Evolutionary conservation across 2,329 filamentous ascomycete genomes (phyloP), one percentile per base, ranked within the genome.

Genomic region (Fusarium graminum): DNA sequence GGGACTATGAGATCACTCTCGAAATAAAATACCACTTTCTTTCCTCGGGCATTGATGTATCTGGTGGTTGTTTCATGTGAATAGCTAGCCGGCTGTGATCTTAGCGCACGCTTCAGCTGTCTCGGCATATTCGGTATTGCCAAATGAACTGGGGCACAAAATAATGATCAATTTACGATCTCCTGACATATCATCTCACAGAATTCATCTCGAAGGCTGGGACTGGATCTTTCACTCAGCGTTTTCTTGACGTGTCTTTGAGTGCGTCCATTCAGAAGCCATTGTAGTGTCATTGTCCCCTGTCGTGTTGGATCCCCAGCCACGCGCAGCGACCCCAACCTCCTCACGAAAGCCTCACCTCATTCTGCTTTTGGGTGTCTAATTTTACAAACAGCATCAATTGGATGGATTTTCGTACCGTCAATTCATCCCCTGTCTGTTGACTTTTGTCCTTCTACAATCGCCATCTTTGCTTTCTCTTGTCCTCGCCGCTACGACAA

Each of bases 1-100:
- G 52, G 67, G 68, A 69, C 32, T 54, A 40, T 65, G 71, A 72
- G 71, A 73, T 68, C 69, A 66, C 71, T 73, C 71, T 73, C 71
- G 66, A 65, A 68, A 72, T 63, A 61, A 67, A 72, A 69, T 55
- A 61, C 68, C 63, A 61, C 53, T 63, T 72, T 71, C 61, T 70
- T 71, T 56, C n/a, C 41, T 42, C 42, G 30, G 41, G 36, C 19
- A n/a, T 28, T 59, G 7, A 17, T n/a, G 16, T 36, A 36, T 17
- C 13, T 17, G 16, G 8, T 36, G 16, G 16, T 40, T 25, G 30
- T 49, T 40, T 40, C 13, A 47, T 22, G 22, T 34, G 41, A 46
- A 39, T 25, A 12, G 28, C 29, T 34, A 26, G 4, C 22, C 39
- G 16, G 34, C 8, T n/a, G 16, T 36, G 34, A 9, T 9, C 7